Base-by-base conservation (phyloP, 2,329 filamentous ascomycete genomes). In the Cladophialophora carrionii region DNA sequence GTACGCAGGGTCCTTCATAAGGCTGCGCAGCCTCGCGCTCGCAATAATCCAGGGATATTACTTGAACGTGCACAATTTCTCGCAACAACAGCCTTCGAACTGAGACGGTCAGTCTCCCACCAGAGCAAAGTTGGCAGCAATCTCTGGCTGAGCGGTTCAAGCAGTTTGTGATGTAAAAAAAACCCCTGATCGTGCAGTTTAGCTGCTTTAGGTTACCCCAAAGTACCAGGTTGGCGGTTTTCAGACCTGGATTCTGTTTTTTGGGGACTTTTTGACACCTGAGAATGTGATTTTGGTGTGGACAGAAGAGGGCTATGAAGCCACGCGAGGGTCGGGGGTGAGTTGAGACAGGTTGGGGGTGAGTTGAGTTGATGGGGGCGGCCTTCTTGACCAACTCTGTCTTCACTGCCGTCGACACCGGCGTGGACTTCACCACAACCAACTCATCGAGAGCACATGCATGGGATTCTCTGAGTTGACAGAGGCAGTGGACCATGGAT, bases 211-310 rank as follows among this genome's bases (percentile, higher is more conserved):
- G 37, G 37, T 43, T 43, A 43, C 37, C 37, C 8, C 17, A 7
- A 43, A 7, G 37, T n/a, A n/a, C 37, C 37, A 20, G 37, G 37
- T 43, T n/a, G 37, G 37, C 14, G 37, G 14, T 43, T 43, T 43
- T 43, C 37, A 43, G 37, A 43, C 37, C 37, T 43, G 37, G 37
- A 43, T 43, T 43, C 37, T 43, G 37, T 43, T 43, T 41, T 43
- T 43, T 43, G 14, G 26, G 26, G 14, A 43, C 37, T 43, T 43
- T 43, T 43, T 43, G 37, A 43, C 37, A 43, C 37, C 37, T 43
- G 17, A 5, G 14, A n/a, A 5, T 7, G 37, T 29, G 26, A n/a
- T n/a, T 29, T 29, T 29, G n/a, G 17, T 20, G 5, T 43, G 37
- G 17, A n/a, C 3, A 43, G 14, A n/a, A 7, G 5, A 7, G 17